Conservation (phyloP, 2,329 filamentous ascomycete species). For the Trichoderma guizhouense region DNA sequence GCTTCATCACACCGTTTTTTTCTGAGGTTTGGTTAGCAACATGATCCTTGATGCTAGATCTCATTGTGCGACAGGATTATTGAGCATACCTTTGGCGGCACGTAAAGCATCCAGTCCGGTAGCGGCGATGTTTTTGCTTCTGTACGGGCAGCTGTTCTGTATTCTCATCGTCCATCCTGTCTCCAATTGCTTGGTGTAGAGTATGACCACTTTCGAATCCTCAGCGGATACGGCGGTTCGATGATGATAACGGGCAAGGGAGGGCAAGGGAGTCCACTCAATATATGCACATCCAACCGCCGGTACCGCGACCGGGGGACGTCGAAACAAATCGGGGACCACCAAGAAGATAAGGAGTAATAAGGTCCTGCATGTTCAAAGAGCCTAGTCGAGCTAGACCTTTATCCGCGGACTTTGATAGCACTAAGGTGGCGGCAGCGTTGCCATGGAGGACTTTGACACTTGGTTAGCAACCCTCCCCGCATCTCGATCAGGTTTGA, state of each 20-base stretch:
- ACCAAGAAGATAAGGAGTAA: neutral
- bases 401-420: neutral
- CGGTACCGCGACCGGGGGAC: neutral
- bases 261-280: neutral
- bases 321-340: neutral
- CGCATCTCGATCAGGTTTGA: neutral
- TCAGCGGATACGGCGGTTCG: neutral
- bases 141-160: neutral
- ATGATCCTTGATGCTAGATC: neutral
- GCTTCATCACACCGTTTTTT: neutral
- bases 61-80: neutral
- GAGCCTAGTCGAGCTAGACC: neutral
- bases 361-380: neutral
- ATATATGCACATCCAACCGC: neutral
- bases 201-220: neutral
- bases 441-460: neutral
- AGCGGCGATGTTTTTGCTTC: neutral
- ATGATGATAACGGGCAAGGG: neutral
- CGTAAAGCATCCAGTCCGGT: neutral
- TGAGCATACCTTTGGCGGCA: neutral
- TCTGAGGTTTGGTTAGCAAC: neutral
- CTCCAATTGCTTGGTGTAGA: neutral
- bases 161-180: neutral
- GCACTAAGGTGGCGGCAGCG: neutral
- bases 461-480: neutral